Percentiles rank a stretch among this genome's conserved stretches.
Conservation (phyloP, 2,329 filamentous ascomycete genomes). For the Ophiostoma sp. region DNA sequence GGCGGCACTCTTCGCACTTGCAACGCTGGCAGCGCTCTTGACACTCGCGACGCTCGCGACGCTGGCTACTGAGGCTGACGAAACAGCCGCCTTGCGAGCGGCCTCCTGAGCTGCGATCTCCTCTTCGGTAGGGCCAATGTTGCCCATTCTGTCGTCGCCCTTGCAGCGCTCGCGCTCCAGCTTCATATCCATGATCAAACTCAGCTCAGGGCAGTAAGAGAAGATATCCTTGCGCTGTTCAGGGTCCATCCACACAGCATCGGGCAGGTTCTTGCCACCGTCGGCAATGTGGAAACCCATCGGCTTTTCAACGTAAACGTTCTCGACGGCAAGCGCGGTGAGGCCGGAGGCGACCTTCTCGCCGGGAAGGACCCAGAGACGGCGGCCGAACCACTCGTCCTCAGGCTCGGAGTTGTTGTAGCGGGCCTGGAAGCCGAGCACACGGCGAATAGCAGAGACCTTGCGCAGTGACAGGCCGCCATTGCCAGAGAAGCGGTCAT, state of each 20-base stretch:
- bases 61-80: constrained; percentile 14
- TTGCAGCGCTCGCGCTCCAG: constrained; percentile 45
- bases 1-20: not conserved
- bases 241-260: constrained; percentile 44
- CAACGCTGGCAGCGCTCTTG: constrained; percentile 10
- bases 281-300: constrained; percentile 51
- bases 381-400: constrained; percentile 51
- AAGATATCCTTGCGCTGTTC: constrained; percentile 44
- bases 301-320: constrained; percentile 44
- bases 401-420: constrained; percentile 47
- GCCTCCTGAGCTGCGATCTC: not conserved
- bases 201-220: constrained; percentile 52
- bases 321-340: constrained; percentile 46
- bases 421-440: constrained; percentile 47
- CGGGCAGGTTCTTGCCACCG: constrained; percentile 39
- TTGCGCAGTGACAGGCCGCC: constrained; percentile 51
- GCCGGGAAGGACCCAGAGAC: constrained; percentile 44
- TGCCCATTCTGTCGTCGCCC: constrained; percentile 33
- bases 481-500: constrained; percentile 47
- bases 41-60: constrained; percentile 5
- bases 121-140: constrained; percentile 25
- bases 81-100: constrained; percentile 13
- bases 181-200: constrained; percentile 53
- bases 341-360: constrained; percentile 42
- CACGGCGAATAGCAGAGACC: constrained; percentile 44